Evolutionary conservation across 2,329 filamentous ascomycete species (phyloP).

Genomic region (Emmonsiellopsis sp.): DNA sequence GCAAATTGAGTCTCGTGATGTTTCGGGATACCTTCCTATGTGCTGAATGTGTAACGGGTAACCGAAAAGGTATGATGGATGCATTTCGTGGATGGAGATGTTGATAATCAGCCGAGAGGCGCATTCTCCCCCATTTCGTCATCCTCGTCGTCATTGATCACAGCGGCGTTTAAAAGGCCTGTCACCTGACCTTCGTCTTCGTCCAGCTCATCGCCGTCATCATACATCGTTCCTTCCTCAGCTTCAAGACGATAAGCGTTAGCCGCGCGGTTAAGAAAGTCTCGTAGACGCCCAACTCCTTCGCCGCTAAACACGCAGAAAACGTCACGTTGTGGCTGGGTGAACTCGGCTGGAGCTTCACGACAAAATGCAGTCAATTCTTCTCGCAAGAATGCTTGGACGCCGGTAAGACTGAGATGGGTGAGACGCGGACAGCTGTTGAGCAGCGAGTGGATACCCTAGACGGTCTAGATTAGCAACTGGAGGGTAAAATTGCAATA

Average conservation of each 20-base stretch:
- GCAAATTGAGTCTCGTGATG: neutral
- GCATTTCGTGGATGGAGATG: neutral
- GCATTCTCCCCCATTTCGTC: conserved; percentile 8
- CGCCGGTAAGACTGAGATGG: conserved; percentile 87
- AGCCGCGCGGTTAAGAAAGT: conserved; percentile 57
- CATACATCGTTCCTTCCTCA: conserved; percentile 34
- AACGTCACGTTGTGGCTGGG: conserved; percentile 84
- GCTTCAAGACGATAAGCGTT: conserved; percentile 20
- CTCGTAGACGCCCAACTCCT: conserved; percentile 67
- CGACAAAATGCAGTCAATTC: conserved; percentile 81
- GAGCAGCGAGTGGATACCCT: conserved; percentile 84
- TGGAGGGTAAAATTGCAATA: neutral
- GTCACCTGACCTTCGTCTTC: conserved; percentile 34
- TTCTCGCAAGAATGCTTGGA: conserved; percentile 77
- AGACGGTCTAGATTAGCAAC: conserved; percentile 12
- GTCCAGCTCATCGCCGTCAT: conserved; percentile 35
- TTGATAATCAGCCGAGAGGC: conserved; percentile 14
- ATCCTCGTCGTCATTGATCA: conserved; percentile 33
- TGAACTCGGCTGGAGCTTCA: conserved; percentile 82
- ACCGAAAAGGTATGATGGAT: neutral
- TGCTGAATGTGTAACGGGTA: neutral
- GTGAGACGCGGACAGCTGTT: conserved; percentile 89
- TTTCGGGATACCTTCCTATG: neutral
- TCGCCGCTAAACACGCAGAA: conserved; percentile 95
- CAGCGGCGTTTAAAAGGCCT: conserved; percentile 32